Base-by-base conservation (phyloP, 2,329 filamentous ascomycete genomes). In the Orbilia brochopaga region DNA sequence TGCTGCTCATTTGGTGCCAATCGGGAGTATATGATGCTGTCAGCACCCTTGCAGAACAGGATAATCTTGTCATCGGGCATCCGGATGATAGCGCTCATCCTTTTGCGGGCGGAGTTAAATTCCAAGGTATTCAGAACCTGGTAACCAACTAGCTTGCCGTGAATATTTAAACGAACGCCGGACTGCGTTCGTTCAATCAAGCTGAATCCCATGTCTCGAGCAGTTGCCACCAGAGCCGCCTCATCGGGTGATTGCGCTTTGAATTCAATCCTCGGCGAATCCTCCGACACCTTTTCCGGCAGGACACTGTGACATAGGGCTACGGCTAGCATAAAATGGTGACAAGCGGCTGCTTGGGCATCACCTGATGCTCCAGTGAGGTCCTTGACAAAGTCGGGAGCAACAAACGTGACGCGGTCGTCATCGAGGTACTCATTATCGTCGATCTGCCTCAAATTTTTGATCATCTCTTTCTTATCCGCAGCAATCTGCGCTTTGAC, bases 181-280 rank as follows among this genome's bases (percentile, higher is more conserved):
- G 96, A 90, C 40, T 86, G 85, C 1, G 89, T 87, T 72, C 88
- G 86, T 23, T 92, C 91, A 11, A 97, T 84, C 4, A 97, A 91
- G 1, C 92, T 96, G 78, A 96, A 97, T 2, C 94, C 94, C 81
- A 93, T 91, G 76, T 99, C 95, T 66, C 92, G 89, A 72, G 95
- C 94, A 24, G 95, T 97, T 17, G 92, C 87, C 6, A 99, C 94
- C 13, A 99, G 83, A 11, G 94, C 94, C 60, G 94, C 92, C 80
- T 99, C 94, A 77, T 99, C 94, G 0, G 94, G 94, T 44, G 92
- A 97, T 78, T 99, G 94, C 0, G 94, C 94, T 81, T 95, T 97
- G 84, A 97, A 99, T 27, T 92, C 85, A 77, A 99, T 94, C 79
- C 85, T 90, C 0, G 94, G 93, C 30, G 89, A 89, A 76, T 97